Conservation (phyloP, 2,329 filamentous ascomycete species). For the Ustulina deusta region DNA sequence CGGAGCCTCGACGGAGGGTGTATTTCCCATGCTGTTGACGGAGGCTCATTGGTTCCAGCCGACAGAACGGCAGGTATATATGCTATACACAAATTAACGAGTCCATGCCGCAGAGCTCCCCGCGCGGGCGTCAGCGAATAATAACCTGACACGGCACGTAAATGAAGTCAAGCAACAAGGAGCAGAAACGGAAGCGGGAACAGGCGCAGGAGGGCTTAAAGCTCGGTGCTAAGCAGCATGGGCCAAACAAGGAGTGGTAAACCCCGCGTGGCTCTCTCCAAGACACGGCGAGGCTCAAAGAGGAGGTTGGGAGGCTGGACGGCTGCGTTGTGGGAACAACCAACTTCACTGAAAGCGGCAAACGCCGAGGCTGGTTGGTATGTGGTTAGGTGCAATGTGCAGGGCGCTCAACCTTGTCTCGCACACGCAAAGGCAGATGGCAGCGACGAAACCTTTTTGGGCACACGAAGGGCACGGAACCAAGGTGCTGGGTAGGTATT, state of each 20-base stretch:
- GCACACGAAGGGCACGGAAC: constrained; percentile 20
- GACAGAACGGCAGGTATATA: constrained; percentile 50
- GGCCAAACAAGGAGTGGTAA: constrained; percentile 31
- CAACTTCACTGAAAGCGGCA: constrained; percentile 30
- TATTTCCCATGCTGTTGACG: constrained; percentile 62
- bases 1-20: constrained; percentile 60
- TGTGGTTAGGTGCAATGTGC: constrained; percentile 33
- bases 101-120: constrained; percentile 56
- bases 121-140: constrained; percentile 47
- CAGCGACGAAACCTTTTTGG: constrained; percentile 21
- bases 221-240: constrained; percentile 43
- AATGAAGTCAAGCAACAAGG: constrained; percentile 38
- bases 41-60: constrained; percentile 43
- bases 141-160: constrained; percentile 49
- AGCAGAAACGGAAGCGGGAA: constrained; percentile 28
- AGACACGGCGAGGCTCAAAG: constrained; percentile 36
- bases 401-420: constrained; percentile 35
- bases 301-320: constrained; percentile 25
- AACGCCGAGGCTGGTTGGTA: constrained; percentile 27
- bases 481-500: not conserved
- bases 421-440: constrained; percentile 17
- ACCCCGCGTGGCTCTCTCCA: constrained; percentile 14
- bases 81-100: constrained; percentile 54
- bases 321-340: constrained; percentile 15
- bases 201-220: constrained; percentile 37